Conservation (phyloP, 176 grass and related monocot species). For the Cenchrus fungigraminus region DNA sequence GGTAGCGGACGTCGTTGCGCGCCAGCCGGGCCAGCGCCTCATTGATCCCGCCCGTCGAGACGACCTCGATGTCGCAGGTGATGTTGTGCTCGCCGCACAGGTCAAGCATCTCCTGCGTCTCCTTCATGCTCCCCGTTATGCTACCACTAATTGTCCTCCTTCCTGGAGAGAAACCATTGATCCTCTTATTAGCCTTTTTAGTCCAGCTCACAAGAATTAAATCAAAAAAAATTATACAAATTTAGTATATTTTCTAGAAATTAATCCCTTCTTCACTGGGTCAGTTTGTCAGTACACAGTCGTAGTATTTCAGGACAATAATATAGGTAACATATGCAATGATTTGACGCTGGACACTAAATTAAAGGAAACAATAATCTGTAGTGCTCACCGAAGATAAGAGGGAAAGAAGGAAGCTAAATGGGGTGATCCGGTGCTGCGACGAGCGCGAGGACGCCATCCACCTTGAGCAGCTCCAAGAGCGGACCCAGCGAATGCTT, state of each 20-base stretch:
- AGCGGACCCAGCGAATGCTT: conserved; percentile 75
- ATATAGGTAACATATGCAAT: too few relatives aligned
- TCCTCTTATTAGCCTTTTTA: too few relatives aligned
- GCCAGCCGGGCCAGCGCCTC: conserved; percentile 57
- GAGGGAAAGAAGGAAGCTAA: conserved; percentile 85
- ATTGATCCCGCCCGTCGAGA: conserved; percentile 62
- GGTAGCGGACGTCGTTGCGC: conserved; percentile 83
- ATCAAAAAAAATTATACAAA: too few relatives aligned
- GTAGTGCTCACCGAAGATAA: conserved; percentile 62
- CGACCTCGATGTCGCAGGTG: conserved; percentile 74
- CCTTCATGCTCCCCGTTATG: conserved; percentile 77
- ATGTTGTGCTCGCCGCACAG: conserved; percentile 68
- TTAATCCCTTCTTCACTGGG: too few relatives aligned
- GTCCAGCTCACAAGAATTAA: too few relatives aligned
- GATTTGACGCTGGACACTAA: too few relatives aligned
- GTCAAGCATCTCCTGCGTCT: conserved; percentile 95
- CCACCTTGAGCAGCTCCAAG: conserved; percentile 79
- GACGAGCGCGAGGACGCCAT: conserved; percentile 69
- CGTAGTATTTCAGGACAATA: too few relatives aligned
- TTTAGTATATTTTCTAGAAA: too few relatives aligned
- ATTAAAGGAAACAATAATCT: too few relatives aligned
- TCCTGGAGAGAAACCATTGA: too few relatives aligned
- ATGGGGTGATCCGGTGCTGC: conserved; percentile 79
- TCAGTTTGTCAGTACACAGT: too few relatives aligned
- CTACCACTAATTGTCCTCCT: conserved; percentile 78